Base-by-base conservation (phyloP, 2,329 filamentous ascomycete genomes). In the Hypoxylon sp. region DNA sequence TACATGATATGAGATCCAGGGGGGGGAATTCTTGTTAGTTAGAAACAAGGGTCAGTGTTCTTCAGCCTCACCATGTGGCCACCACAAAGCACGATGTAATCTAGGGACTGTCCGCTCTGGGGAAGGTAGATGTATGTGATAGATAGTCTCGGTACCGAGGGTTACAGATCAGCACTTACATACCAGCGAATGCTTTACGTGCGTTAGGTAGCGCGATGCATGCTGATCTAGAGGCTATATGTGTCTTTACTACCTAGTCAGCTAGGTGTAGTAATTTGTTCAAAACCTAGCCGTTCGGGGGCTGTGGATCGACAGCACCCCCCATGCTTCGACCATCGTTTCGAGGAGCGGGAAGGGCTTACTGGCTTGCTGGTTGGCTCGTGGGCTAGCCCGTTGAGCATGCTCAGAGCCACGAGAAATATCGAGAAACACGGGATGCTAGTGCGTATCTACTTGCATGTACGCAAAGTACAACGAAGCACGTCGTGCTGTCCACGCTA, bases 21-120 rank as follows among this genome's bases (percentile, higher is more conserved):
- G 32, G 44, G 42, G 11, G 9, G n/a, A 32, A 27, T 30, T 38
- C 31, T 30, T 55, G 30, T 40, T 43, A 20, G 43, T 27, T 38
- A 36, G 25, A 48, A 29, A 50, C 23, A 51, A 43, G 9, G 30
- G 23, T 29, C 36, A 43, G 16, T 34, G 32, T n/a, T 46, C 36
- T 57, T 59, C 56, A 59, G 56, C 56, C 56, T 59, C 53, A 53
- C 53, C 45, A 59, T 59, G 53, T 59, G 53, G 53, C 26, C 47
- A 49, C 27, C 45, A 43, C 38, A 59, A 34, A 17, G 31, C 27
- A 25, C 16, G 23, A 17, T 31, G 31, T 16, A 31, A 17, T 37
- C 32, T 25, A 27, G 7, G 19, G 17, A 25, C 30, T 27, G n/a
- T n/a, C 38, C 34, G 29, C 31, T 36, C 29, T 47, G 21, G 30